phyloP scores from a whole-genome alignment of 768 basidiomycete species.

The Rickenella mellea region DNA sequence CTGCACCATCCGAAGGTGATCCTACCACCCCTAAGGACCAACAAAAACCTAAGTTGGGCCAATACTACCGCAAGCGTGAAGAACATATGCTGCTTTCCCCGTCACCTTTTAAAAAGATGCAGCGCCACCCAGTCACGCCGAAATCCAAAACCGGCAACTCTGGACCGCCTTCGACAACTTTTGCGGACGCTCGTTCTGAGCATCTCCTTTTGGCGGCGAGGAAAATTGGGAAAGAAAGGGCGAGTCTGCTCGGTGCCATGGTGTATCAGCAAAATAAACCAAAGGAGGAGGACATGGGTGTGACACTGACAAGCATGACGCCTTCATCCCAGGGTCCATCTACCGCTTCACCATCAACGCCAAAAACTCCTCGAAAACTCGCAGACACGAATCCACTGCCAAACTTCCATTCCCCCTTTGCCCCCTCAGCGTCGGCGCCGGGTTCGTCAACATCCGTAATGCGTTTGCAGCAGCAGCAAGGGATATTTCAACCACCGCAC shows the following conservation, averaged over 20 bases:
- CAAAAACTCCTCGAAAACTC: background rate
- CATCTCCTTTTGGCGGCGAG: slow-evolving; percentile 65
- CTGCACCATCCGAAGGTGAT: slow-evolving; percentile 15
- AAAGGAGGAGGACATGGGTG: slow-evolving; percentile 27
- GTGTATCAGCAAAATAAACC: slow-evolving; percentile 24
- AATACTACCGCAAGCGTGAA: slow-evolving; percentile 14
- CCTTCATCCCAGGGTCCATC: slow-evolving; percentile 5
- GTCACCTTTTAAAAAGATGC: background rate
- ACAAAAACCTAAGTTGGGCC: slow-evolving; percentile 11
- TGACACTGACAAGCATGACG: no score
- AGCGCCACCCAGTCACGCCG: background rate
- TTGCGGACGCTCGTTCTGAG: slow-evolving; percentile 59
- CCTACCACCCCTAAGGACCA: slow-evolving; percentile 9
- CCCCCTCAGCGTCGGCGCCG: no score
- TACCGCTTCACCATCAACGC: slow-evolving; percentile 4
- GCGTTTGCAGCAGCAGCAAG: no score
- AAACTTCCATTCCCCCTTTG: no score
- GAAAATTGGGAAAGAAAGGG: slow-evolving; percentile 55
- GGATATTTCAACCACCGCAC: no score
- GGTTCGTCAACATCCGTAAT: no score
- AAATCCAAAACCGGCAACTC: slow-evolving; percentile 1
- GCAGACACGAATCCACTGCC: no score
- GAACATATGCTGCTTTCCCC: slow-evolving; percentile 12
- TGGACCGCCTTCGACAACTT: slow-evolving; percentile 22
- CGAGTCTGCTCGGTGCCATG: slow-evolving; percentile 45